phyloP scores from a whole-genome alignment of 176 grass and related monocot genomes.

The Panicum miliaceum region DNA sequence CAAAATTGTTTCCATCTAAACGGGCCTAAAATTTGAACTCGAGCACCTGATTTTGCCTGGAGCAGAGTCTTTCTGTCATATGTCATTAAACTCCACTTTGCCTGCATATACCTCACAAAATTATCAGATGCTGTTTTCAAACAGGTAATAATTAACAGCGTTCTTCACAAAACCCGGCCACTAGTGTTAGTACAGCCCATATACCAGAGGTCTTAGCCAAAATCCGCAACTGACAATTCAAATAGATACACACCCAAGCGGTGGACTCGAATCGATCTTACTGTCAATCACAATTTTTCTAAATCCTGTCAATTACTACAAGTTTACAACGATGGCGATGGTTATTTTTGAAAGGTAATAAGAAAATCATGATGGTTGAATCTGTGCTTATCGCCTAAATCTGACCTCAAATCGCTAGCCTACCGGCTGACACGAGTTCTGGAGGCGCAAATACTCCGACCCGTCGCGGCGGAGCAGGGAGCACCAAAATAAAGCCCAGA shows the following conservation, averaged over 20 bases:
- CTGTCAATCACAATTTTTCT: no score
- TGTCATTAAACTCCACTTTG: no score
- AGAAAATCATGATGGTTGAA: neutral
- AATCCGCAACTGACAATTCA: neutral
- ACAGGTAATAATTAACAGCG: no score
- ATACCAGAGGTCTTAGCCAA: neutral
- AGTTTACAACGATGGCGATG: neutral
- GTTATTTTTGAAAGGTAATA: neutral
- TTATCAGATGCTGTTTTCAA: no score
- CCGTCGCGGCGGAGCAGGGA: neutral
- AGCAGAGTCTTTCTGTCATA: no score
- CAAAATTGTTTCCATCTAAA: neutral
- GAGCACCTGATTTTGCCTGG: neutral
- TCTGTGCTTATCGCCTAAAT: neutral
- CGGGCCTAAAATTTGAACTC: neutral
- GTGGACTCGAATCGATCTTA: no score
- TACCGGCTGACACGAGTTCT: neutral
- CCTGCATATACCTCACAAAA: no score
- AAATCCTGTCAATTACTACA: no score
- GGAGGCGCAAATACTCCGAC: neutral
- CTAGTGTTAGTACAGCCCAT: no score
- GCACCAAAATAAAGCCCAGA: conserved; percentile 3
- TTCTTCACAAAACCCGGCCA: no score
- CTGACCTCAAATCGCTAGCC: neutral
- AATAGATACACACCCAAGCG: no score